A percentile compares a stretch with the other conserved stretches of the same genome.
Conservation (phyloP, 345 rosid genomes). For the Aegle marmelos region DNA sequence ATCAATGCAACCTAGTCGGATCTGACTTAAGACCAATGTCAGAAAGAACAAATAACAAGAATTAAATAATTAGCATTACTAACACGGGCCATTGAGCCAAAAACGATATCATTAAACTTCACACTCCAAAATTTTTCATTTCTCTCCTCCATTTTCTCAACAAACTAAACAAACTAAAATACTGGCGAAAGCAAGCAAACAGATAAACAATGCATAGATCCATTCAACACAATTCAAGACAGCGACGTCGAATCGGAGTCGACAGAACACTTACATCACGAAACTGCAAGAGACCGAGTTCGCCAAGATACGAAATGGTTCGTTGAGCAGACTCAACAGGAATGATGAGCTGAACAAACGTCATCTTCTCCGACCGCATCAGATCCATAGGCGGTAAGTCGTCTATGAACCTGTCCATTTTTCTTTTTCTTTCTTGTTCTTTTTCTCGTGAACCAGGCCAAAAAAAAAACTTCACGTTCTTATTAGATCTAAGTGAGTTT, state of each 20-base stretch:
- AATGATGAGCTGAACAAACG: slow-evolving; percentile 87
- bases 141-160: background rate
- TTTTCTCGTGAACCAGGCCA: slow-evolving; percentile 27
- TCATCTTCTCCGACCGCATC: slow-evolving; percentile 98
- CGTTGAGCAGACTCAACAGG: slow-evolving; percentile 93
- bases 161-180: slow-evolving; percentile 2
- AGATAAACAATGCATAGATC: background rate
- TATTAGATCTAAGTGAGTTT: background rate
- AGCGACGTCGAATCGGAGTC: slow-evolving; percentile 42
- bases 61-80: background rate
- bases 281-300: slow-evolving; percentile 75
- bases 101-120: background rate
- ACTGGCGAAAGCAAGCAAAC: background rate
- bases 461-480: background rate
- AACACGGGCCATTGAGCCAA: background rate
- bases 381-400: slow-evolving; percentile 90
- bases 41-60: background rate
- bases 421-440: background rate
- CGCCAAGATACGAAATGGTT: slow-evolving; percentile 76
- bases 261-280: slow-evolving; percentile 57
- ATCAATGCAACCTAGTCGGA: background rate
- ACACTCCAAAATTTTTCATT: background rate
- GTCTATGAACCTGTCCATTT: slow-evolving; percentile 58
- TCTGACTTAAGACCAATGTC: background rate
- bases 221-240: background rate